Evolutionary conservation across 2,329 filamentous ascomycete genomes (phyloP), one percentile per base, ranked within the genome.

Genomic region (Colletotrichum eremochloae): DNA sequence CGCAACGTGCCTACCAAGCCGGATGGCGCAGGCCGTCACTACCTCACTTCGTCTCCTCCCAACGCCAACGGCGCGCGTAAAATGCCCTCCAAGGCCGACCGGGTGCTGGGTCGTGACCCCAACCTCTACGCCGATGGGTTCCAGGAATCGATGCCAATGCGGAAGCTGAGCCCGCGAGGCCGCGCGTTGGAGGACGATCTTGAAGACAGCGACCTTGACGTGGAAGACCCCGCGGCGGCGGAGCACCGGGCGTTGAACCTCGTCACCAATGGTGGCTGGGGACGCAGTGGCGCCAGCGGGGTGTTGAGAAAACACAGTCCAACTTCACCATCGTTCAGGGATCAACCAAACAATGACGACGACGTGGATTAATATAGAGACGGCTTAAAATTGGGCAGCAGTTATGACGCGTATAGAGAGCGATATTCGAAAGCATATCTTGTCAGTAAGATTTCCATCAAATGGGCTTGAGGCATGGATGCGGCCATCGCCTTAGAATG

Each of bases 21-120:
- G 14, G 71, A 73, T 66, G 76, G 79, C 67, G 75, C 76, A 73
- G 67, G 75, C 48, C 75, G 76, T 33, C 80, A 81, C 71, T 80
- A 79, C 67, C 67, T 77, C 3, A 72, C 76, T 33, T 68, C 70
- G 12, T 75, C 79, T 15, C 66, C 70, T 18, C 63, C 71, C 24
- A 60, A 67, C 75, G 57, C 75, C 72, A 48, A 76, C 75, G 46
- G 63, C 11, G 81, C 81, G 4, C 82, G 82, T 57, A 81, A 82
- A 68, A 79, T 81, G 8, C 84, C 84, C 15, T 89, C 86, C 77
- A 90, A 90, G 76, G 89, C 89, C 7, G 89, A 90, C 76, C 85
- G 88, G 40, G 81, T 90, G 2, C 83, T 90, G 2, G 88, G 89
- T 46, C 85, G 88, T 5, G 88, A 89, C 70, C 87, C 88, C 14